Evolutionary conservation across 1,139 yeast genomes (phyloP).

Genomic region (Pichia sp.): DNA sequence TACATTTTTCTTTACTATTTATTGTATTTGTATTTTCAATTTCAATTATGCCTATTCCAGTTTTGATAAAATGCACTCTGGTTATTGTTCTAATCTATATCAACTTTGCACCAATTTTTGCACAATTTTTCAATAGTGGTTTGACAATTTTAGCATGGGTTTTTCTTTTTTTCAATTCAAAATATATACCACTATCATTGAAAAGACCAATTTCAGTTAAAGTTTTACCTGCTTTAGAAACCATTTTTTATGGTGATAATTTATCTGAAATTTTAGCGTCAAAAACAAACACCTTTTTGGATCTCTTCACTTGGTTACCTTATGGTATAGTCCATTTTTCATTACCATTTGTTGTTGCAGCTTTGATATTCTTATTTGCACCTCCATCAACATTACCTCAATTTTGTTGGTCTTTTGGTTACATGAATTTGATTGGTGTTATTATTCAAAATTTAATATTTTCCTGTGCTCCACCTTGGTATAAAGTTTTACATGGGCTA

Average conservation of each 20-base stretch:
- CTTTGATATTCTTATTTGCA: slow-evolving; percentile 72
- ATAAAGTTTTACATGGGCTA: slow-evolving; percentile 76
- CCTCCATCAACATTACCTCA: slow-evolving; percentile 87
- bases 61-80: slow-evolving; percentile 41
- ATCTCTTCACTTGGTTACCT: slow-evolving; percentile 91
- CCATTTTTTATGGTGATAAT: slow-evolving; percentile 90
- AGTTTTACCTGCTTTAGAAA: slow-evolving; percentile 88
- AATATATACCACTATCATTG: slow-evolving; percentile 68
- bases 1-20: slow-evolving; percentile 37
- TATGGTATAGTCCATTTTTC: slow-evolving; percentile 88
- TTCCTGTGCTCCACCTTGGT: slow-evolving; percentile 99
- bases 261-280: slow-evolving; percentile 82
- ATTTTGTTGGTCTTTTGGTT: slow-evolving; percentile 95
- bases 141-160: slow-evolving; percentile 88
- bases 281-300: slow-evolving; percentile 58
- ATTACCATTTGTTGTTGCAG: slow-evolving; percentile 84
- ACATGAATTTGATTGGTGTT: slow-evolving; percentile 87
- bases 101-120: slow-evolving; percentile 64
- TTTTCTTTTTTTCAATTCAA: slow-evolving; percentile 71
- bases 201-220: slow-evolving; percentile 90
- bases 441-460: slow-evolving; percentile 62
- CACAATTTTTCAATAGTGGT: slow-evolving; percentile 81
- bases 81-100: slow-evolving; percentile 34
- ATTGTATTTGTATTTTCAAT: slow-evolving; percentile 30
- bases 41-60: slow-evolving; percentile 42